Base-by-base conservation (phyloP, 805 yeast genomes). In the Candida chauliodis region DNA sequence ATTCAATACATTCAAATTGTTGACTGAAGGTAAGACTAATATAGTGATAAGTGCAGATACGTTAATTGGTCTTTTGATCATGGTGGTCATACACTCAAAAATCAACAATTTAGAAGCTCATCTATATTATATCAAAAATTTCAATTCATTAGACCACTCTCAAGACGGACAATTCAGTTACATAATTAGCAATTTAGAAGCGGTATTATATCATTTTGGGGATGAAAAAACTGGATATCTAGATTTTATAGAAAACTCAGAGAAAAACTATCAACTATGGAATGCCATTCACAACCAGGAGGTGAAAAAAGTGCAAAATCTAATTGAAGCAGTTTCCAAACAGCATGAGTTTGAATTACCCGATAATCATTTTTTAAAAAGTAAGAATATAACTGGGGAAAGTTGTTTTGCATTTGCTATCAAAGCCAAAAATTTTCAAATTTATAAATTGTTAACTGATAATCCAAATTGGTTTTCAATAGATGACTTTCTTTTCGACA, bases 101-200 rank as follows among this genome's bases (percentile, higher is more conserved):
- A 74, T 84, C 2, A 65, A 66, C 3, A 61, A 80, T 48, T 53
- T 88, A 18, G 81, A 77, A 46, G 72, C 76, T 2, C 89, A 84
- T 46, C 53, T 90, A 8, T 69, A 63, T 32, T 88, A 86, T 53
- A 71, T 89, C 35, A 77, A 78, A 44, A 64, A 71, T 27, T 87
- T 83, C 51, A 71, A 81, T 16, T 63, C 62, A 2, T 46, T 51
- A 0, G 58, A 57, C 27, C 34, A 33, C 32, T 26, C 52, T 2
- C 48, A 51, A n/a, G 69, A 68, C 27, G 96, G 96, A 0, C 66
- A 76, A 17, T 56, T 75, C 21, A 95, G 86, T 8, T 91, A 91
- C 55, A 81, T 89, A 1, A 47, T 88, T 10, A 82, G 95, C 31
- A 87, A 95, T 5, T 66, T 89, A 30, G 95, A 89, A 49, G 95